Conservation (phyloP, 305 asterid species). For the Lippia alba region DNA sequence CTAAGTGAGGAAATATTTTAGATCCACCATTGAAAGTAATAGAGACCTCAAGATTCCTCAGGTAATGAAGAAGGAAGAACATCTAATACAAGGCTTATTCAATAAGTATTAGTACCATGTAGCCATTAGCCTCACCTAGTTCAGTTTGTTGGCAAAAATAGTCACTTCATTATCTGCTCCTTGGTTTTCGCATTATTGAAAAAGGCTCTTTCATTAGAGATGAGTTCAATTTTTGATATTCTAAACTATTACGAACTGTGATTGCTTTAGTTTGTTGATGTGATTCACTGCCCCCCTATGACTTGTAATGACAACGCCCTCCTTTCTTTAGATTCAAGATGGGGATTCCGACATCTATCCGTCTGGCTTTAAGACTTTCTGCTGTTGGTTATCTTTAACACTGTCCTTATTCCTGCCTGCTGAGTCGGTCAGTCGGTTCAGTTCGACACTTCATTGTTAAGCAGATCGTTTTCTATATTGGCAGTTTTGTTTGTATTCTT, state of each 20-base stretch:
- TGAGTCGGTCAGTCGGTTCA: constrained; percentile 51
- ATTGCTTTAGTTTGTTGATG: constrained; percentile 25
- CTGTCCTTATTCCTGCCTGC: constrained; percentile 54
- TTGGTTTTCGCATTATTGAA: not conserved
- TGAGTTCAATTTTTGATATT: constrained; percentile 18
- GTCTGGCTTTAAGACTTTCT: constrained; percentile 69
- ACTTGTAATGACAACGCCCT: constrained; percentile 10
- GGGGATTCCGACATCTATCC: constrained; percentile 60
- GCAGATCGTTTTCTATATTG: constrained; percentile 67
- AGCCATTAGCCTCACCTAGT: no score
- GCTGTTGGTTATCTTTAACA: constrained; percentile 60
- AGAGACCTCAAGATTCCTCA: not conserved
- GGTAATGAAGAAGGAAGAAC: no score
- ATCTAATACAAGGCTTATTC: no score
- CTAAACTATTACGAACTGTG: constrained; percentile 3
- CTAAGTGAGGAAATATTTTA: not conserved
- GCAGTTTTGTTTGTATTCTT: constrained; percentile 63
- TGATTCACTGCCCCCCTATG: constrained; percentile 36
- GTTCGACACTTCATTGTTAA: constrained; percentile 51
- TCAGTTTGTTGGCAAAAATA: not conserved
- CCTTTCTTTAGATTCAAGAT: not conserved
- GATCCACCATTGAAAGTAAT: not conserved
- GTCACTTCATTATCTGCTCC: not conserved
- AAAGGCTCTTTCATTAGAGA: constrained; percentile 5
- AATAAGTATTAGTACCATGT: no score